Percentiles rank a stretch among this genome's conserved stretches.
These are phyloP conservation scores for Phoenix roebelenii DNA, from an alignment of 176 grass and related monocot genomes.

Conservation along the genomic window DNA sequence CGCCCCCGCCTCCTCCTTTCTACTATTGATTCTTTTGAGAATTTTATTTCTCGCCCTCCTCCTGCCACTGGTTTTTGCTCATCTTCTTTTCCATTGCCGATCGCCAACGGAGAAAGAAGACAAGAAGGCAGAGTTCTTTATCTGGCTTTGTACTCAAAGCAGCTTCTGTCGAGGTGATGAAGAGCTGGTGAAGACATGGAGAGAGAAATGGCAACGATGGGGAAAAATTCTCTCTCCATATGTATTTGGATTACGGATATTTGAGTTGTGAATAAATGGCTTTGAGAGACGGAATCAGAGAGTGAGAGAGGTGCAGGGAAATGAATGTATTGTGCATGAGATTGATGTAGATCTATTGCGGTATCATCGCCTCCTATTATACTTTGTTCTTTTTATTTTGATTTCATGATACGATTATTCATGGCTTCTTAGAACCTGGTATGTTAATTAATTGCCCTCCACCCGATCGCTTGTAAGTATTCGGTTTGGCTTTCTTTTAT, in stretches of 20 bases:
- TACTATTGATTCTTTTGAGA: conserved; percentile 31
- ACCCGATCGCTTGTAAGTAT: no score
- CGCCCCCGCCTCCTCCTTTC: conserved; percentile 13
- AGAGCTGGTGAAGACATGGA: background rate
- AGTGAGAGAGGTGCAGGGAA: conserved; percentile 14
- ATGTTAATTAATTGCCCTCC: no score
- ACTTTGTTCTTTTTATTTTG: no score
- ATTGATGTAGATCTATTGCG: conserved; percentile 10
- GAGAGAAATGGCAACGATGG: background rate
- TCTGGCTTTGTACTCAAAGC: no score
- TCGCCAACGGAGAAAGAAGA: no score
- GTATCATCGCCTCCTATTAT: no score
- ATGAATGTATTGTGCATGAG: conserved; percentile 29
- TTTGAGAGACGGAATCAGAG: background rate
- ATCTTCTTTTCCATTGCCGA: no score
- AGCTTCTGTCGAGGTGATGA: background rate
- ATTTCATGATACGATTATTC: no score
- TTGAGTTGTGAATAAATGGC: conserved; percentile 31
- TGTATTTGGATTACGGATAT: conserved; percentile 1
- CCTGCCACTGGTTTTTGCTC: background rate
- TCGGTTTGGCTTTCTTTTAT: no score
- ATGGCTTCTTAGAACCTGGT: no score
- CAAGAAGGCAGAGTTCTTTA: no score
- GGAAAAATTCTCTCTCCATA: background rate
- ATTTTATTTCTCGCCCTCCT: conserved; percentile 3